Percentiles rank a stretch among this genome's conserved stretches.
Conservation (phyloP, 345 rosid genomes). For the Eutrema japonicum region DNA sequence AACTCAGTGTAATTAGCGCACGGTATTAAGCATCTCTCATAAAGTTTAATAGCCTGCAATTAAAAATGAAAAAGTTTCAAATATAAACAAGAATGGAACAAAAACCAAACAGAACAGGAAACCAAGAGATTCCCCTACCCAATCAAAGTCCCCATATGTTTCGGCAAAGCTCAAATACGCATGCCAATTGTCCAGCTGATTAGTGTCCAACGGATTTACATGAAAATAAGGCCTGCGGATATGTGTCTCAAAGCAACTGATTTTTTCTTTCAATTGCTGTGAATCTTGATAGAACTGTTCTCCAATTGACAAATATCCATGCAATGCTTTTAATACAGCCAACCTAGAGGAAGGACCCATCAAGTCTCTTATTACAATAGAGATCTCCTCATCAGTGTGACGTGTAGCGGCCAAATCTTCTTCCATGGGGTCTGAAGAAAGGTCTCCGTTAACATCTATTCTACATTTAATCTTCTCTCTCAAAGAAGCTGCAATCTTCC, state of each 20-base stretch:
- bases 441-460: conserved; percentile 42
- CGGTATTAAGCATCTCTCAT: conserved; percentile 89
- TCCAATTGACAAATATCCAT: conserved; percentile 62
- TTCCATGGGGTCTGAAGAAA: conserved; percentile 47
- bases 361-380: conserved; percentile 56
- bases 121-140: conserved; percentile 57
- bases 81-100: conserved; percentile 23
- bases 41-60: conserved; percentile 77
- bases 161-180: conserved; percentile 80
- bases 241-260: conserved; percentile 60
- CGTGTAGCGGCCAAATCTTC: conserved; percentile 49
- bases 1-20: conserved; percentile 83
- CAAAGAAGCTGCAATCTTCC: conserved; percentile 65
- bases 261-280: conserved; percentile 55
- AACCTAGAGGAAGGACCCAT: conserved; percentile 61
- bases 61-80: conserved; percentile 12
- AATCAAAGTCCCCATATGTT: conserved; percentile 77
- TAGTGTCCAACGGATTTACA: conserved; percentile 61
- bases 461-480: conserved; percentile 56
- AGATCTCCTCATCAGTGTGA: conserved; percentile 55
- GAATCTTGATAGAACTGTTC: conserved; percentile 61
- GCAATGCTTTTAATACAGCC: conserved; percentile 58
- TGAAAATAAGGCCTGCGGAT: conserved; percentile 85
- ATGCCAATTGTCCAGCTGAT: conserved; percentile 85
- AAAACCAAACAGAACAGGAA: conserved; percentile 33